These are phyloP conservation scores for Dendrobium officinale DNA, from an alignment of 106 monocot species.

Conservation along the genomic window DNA sequence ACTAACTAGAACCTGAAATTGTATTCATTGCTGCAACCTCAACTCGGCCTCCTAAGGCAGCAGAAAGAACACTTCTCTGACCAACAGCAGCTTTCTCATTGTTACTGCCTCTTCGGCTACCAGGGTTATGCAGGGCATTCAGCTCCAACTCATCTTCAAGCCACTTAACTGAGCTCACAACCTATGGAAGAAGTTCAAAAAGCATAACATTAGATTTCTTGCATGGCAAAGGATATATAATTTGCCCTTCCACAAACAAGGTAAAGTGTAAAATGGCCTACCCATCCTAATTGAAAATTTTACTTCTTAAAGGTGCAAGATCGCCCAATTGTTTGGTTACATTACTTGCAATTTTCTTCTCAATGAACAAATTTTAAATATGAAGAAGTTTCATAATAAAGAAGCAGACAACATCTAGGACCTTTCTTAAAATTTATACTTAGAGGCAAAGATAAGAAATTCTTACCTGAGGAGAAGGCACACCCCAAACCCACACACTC, in stretches of 20 bases:
- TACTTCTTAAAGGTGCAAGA: not conserved
- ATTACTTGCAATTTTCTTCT: not conserved
- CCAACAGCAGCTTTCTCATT: slow-evolving; percentile 81
- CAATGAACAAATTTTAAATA: not conserved
- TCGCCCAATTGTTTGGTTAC: not conserved
- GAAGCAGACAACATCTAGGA: not conserved
- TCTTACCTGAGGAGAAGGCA: not conserved
- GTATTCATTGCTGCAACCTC: slow-evolving; percentile 81
- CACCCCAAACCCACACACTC: not conserved
- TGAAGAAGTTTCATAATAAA: not conserved
- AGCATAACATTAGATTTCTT: not conserved
- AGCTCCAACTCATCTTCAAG: slow-evolving; percentile 98
- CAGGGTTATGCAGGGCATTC: slow-evolving; percentile 91
- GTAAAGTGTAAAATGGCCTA: not conserved
- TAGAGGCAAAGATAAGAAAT: not conserved
- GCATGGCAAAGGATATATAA: not conserved
- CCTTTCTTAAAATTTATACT: not conserved
- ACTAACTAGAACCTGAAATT: slow-evolving; percentile 70
- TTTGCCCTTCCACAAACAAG: not conserved
- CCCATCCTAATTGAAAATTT: not conserved
- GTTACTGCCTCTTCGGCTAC: slow-evolving; percentile 68
- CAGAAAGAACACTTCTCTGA: slow-evolving; percentile 86
- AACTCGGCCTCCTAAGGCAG: slow-evolving; percentile 92
- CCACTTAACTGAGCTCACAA: slow-evolving; percentile 97
- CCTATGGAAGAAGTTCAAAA: slow-evolving; percentile 33